Evolutionary conservation across 2,329 filamentous ascomycete species (phyloP), one percentile per base, ranked within the genome.

Genomic region (Endothia cerciana): DNA sequence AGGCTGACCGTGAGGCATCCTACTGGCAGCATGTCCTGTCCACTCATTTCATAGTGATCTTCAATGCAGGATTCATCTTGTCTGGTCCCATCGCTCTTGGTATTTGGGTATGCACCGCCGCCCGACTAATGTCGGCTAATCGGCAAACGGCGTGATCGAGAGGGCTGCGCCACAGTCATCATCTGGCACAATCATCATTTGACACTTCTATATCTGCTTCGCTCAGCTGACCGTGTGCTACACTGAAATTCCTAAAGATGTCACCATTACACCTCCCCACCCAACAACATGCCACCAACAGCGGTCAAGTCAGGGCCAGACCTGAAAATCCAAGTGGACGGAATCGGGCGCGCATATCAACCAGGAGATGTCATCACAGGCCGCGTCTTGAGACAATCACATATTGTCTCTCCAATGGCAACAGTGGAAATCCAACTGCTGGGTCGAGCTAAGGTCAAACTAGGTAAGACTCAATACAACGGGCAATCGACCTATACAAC

Each of bases 311-410:
- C 57, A 1, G 65, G 61, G 19, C 38, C 56, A 13, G 40, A 60
- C 30, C 55, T 67, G 28, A 53, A 62, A 38, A 67, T 67, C 43
- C 63, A 65, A 13, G n/a, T 67, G 11, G 61, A 65, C 49, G 13
- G 22, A 30, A 41, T 59, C 56, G 36, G 51, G n/a, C 55, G 72
- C 7, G 45, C 30, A 0, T 62, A 62, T 19, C 59, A 59, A 30
- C 58, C 65, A 19, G 76, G 75, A 15, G 72, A 75, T 41, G 69
- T 67, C 45, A 69, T 77, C 41, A 65, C 66, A 1, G 76, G 76
- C 4, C 69, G 60, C 4, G 65, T 77, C 10, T 60, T 51, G 0
- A 72, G 75, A 28, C 68, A 41, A 15, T 51, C 45, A 45, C 71
- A 66, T 22, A 63, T 71, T 1, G 69, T 74, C 40, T 71, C 70